Evolutionary conservation across 345 rosid genomes (phyloP), one percentile per base, ranked within the genome.

Genomic region (Citrus reticulata): DNA sequence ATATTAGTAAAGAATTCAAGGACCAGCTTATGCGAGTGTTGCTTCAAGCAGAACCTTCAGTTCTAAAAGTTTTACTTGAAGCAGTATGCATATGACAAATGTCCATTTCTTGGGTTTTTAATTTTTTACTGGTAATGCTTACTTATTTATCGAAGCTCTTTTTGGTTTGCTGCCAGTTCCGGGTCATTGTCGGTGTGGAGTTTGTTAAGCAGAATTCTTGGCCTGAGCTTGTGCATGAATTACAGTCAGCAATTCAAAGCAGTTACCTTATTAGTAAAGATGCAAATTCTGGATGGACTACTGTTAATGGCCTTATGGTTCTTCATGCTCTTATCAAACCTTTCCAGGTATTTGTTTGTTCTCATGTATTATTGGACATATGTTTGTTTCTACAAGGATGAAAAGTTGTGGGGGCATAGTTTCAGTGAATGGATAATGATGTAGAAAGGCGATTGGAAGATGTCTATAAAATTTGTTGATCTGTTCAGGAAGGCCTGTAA

Each of bases 1-100:
- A 78, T 79, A 87, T 87, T 68, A 80, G 89, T 82, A 87, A 85
- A 81, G 97, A 91, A 87, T 92, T 94, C 85, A 92, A 90, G 86
- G 90, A 87, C 78, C 89, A 87, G 83, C 92, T 94, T 14, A 70
- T 94, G 86, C 83, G n/a, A 78, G 90, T 86, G 73, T 82, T 90
- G 83, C 91, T 94, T 75, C 84, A 76, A 68, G 93, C 85, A 10
- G 95, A 92, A 51, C 82, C 87, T 30, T 77, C 88, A 5, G 83
- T 94, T 83, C 85, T 94, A n/a, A 94, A 92, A 89, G 88, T 91
- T 73, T 79, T 94, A 82, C 90, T 92, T 72, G 98, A 92, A 86
- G 88, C 84, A 86, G 98, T 94, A 88, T 25, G 86, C 6, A 14
- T 55, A 62, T 71, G 59, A 24, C 9, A 68, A 60, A 46, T 70